phyloP scores from a whole-genome alignment of 1,284 basidiomycete genomes.

The Pseudozyma sp. region DNA sequence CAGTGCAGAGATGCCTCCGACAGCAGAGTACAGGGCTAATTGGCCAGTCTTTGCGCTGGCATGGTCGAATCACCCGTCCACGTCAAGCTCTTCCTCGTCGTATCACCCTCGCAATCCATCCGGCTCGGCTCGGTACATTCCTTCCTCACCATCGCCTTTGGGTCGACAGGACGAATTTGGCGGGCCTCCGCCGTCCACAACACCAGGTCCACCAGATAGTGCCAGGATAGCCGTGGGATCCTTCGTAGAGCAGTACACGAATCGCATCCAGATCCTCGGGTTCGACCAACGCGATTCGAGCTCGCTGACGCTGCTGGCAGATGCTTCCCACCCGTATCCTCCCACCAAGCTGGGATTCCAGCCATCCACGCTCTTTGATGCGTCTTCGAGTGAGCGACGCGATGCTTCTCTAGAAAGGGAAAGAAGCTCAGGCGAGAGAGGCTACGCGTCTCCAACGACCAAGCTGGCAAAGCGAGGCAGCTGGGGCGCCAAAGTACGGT shows the following conservation, averaged over 20 bases:
- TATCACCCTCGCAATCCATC: conserved; percentile 46
- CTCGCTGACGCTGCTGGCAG: conserved; percentile 57
- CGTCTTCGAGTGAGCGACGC: conserved; percentile 39
- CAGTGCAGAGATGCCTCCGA: conserved; percentile 25
- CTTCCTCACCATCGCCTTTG: conserved; percentile 49
- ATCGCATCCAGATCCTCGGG: conserved; percentile 66
- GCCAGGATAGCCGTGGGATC: conserved; percentile 64
- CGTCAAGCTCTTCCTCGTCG: conserved; percentile 39
- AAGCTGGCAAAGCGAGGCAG: conserved; percentile 54
- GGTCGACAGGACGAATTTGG: conserved; percentile 38
- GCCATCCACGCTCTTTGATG: conserved; percentile 56
- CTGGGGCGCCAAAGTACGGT: conserved; percentile 50
- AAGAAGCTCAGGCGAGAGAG: conserved; percentile 31
- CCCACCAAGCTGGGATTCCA: conserved; percentile 66
- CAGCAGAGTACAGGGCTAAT: conserved; percentile 47
- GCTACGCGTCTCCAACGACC: conserved; percentile 51
- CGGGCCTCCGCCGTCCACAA: conserved; percentile 22
- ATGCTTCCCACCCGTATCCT: conserved; percentile 66
- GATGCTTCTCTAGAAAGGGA: conserved; percentile 40
- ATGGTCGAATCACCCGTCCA: conserved; percentile 59
- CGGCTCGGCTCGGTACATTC: conserved; percentile 41
- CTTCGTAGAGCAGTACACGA: conserved; percentile 66
- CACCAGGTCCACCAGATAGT: conserved; percentile 46
- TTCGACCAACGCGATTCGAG: conserved; percentile 42
- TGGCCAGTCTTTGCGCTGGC: conserved; percentile 64